Evolutionary conservation across 106 monocot genomes (phyloP).

Genomic region (Vanilla planifolia): DNA sequence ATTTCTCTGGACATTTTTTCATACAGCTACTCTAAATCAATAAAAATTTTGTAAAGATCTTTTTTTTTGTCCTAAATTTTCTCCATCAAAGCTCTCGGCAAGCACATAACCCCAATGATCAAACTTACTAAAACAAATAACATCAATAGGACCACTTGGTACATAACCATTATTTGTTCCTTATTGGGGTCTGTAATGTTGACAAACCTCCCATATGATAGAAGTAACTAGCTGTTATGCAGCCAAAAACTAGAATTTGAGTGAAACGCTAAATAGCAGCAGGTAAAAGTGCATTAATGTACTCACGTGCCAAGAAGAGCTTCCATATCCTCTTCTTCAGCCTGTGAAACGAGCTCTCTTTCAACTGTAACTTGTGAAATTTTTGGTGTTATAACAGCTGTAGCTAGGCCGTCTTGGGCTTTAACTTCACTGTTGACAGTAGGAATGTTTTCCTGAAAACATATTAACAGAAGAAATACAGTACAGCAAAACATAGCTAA

Average conservation of each 20-base stretch:
- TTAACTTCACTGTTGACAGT: conserved; percentile 42
- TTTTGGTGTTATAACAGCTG: conserved; percentile 42
- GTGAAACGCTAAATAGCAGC: not conserved
- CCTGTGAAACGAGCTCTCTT: conserved; percentile 90
- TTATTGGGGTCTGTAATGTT: no score
- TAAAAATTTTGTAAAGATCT: no score
- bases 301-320: conserved; percentile 96
- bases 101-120: no score
- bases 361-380: conserved; percentile 95
- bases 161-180: no score
- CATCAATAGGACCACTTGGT: no score
- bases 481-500: not conserved
- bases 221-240: not conserved
- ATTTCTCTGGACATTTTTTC: no score
- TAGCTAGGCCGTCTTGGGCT: conserved; percentile 42
- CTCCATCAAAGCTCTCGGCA: no score
- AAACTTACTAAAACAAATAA: no score
- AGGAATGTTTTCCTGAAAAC: conserved; percentile 73
- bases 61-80: no score
- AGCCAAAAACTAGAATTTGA: not conserved
- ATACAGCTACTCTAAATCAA: no score
- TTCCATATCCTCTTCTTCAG: conserved; percentile 99
- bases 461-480: not conserved
- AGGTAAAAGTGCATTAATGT: not conserved
- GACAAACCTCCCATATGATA: no score